Percentiles rank a stretch among this genome's conserved stretches.
Evolutionary conservation across 305 asterid species (phyloP).

Genomic region (Fraxinus sp.): DNA sequence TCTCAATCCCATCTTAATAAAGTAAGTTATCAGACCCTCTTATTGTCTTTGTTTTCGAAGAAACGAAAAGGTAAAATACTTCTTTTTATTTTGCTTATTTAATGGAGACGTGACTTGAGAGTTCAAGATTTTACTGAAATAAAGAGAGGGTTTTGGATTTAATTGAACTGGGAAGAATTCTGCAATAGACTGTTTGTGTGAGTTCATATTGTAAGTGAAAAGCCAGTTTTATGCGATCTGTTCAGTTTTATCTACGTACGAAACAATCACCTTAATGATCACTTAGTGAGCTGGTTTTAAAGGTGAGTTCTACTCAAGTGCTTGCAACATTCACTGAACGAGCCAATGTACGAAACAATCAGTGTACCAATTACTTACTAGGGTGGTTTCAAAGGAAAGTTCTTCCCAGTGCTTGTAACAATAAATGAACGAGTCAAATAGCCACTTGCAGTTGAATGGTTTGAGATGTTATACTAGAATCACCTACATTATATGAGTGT

Average conservation of each 20-base stretch:
- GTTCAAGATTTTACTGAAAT: constrained; percentile 14
- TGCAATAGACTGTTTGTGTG: not conserved
- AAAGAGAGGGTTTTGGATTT: constrained; percentile 7
- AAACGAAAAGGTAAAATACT: not conserved
- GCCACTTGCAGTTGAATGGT: not conserved
- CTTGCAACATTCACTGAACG: not conserved
- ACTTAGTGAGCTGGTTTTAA: not conserved
- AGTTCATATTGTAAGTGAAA: not conserved
- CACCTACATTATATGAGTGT: not conserved
- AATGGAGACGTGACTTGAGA: not conserved
- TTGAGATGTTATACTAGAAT: not conserved
- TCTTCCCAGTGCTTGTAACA: not conserved
- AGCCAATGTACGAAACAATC: not conserved
- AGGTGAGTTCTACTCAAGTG: not conserved
- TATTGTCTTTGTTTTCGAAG: not conserved
- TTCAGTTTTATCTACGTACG: not conserved
- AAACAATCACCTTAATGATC: not conserved
- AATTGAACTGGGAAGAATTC: constrained; percentile 10
- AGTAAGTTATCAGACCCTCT: constrained; percentile 27
- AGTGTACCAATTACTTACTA: not conserved
- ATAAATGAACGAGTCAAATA: not conserved
- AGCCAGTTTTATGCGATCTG: not conserved
- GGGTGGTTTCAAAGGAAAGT: not conserved
- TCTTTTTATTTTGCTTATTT: not conserved
- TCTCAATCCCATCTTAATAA: constrained; percentile 30